Evolutionary conservation across 352 stramenopile genomes (phyloP).

Genomic region (Phytophthora foliorum): DNA sequence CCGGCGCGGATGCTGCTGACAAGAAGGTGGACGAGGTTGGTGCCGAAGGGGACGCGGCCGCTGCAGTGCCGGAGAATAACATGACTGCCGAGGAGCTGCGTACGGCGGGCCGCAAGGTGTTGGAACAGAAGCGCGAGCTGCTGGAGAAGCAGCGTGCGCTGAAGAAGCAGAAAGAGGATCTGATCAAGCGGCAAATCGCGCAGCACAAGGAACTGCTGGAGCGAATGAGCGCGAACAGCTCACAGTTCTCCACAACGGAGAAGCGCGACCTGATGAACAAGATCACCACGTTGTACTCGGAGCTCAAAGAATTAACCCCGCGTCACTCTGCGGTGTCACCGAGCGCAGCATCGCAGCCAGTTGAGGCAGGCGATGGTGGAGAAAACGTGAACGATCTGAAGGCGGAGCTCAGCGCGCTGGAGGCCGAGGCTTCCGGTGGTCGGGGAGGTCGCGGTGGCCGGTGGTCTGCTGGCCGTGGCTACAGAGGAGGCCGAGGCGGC

Average conservation of each 20-base stretch:
- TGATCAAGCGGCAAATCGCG: conserved; percentile 83
- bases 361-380: conserved; percentile 18
- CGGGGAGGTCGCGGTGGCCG: conserved; percentile 50
- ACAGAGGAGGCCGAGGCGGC: conserved; percentile 58
- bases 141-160: conserved; percentile 86
- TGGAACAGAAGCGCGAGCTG: conserved; percentile 90
- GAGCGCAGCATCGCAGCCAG: conserved; percentile 13
- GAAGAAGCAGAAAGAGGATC: conserved; percentile 86
- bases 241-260: conserved; percentile 72
- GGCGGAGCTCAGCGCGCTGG: conserved; percentile 71
- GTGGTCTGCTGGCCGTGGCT: conserved; percentile 55
- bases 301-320: conserved; percentile 72
- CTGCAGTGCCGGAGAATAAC: conserved; percentile 50
- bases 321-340: conserved; percentile 37
- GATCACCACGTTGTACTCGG: conserved; percentile 77
- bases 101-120: conserved; percentile 74
- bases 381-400: conserved; percentile 66
- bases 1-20: conserved; percentile 9
- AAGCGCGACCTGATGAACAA: conserved; percentile 88
- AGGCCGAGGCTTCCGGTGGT: conserved; percentile 58
- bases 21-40: conserved; percentile 26
- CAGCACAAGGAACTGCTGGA: conserved; percentile 88
- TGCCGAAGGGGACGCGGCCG: conserved; percentile 25
- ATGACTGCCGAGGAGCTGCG: conserved; percentile 82
- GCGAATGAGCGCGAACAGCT: conserved; percentile 83